Percentiles rank a stretch among this genome's conserved stretches.
These are phyloP conservation scores for Rhizopus sp. DNA, from an alignment of 371 early-diverging fungal species.

Conservation along the genomic window DNA sequence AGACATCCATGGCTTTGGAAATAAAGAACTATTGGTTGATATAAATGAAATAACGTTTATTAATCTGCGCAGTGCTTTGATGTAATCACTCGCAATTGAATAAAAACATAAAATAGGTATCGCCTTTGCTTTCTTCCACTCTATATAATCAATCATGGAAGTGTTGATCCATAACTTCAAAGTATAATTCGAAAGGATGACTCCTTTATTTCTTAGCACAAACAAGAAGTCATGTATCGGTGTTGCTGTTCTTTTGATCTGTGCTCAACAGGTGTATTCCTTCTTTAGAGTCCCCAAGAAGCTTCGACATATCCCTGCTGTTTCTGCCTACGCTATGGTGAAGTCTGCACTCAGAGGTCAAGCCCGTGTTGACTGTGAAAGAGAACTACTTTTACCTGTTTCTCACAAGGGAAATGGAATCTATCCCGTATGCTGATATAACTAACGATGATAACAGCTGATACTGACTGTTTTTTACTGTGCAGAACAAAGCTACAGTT, in stretches of 20 bases:
- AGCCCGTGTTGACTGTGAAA: background rate
- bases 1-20: too few relatives aligned
- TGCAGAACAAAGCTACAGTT: constrained; percentile 25
- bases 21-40: too few relatives aligned
- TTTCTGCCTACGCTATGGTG: background rate
- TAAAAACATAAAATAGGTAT: too few relatives aligned
- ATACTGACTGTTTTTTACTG: background rate
- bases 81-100: too few relatives aligned
- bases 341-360: background rate
- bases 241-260: background rate
- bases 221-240: background rate
- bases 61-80: too few relatives aligned
- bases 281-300: constrained; percentile 3
- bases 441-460: background rate
- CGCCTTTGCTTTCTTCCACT: background rate
- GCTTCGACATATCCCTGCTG: constrained; percentile 3
- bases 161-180: background rate
- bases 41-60: too few relatives aligned
- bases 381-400: background rate
- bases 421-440: constrained; percentile 4
- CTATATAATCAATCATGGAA: background rate
- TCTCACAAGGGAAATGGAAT: background rate
- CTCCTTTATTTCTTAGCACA: background rate
- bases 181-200: background rate
- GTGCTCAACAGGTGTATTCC: background rate